Conservation (phyloP, 345 rosid genomes). For the Hevea brasiliensis region DNA sequence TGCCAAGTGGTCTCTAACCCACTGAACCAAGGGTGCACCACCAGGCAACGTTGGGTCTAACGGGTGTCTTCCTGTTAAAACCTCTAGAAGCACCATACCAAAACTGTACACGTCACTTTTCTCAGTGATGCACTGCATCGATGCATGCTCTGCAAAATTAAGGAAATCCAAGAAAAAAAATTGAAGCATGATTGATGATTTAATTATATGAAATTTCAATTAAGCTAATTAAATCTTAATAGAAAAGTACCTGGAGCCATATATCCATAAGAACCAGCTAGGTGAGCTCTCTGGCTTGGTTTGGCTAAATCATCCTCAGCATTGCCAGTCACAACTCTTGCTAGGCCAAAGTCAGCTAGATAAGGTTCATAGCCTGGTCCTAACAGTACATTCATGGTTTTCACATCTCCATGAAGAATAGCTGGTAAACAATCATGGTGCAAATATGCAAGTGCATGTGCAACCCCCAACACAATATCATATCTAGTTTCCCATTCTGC, state of each 20-base stretch:
- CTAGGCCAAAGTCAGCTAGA: conserved; percentile 89
- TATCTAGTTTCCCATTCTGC: conserved; percentile 85
- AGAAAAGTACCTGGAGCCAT: conserved; percentile 82
- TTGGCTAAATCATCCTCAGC: conserved; percentile 36
- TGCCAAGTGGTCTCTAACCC: conserved; percentile 82
- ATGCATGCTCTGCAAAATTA: conserved; percentile 63
- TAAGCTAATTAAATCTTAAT: neutral
- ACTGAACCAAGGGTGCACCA: conserved; percentile 77
- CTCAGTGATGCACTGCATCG: conserved; percentile 72
- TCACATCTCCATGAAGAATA: conserved; percentile 86
- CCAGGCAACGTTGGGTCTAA: conserved; percentile 82
- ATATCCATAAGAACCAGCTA: conserved; percentile 95
- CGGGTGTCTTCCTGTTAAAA: conserved; percentile 89
- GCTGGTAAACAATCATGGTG: conserved; percentile 92
- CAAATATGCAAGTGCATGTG: conserved; percentile 84
- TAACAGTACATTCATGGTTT: conserved; percentile 84
- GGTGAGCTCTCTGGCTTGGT: conserved; percentile 58
- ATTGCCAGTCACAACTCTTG: conserved; percentile 45
- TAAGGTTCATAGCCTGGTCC: conserved; percentile 70
- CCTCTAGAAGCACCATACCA: conserved; percentile 80
- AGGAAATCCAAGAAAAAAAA: conserved; percentile 1
- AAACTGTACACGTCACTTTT: conserved; percentile 92
- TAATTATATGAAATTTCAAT: neutral
- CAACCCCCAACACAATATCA: conserved; percentile 75
- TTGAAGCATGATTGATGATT: neutral